A percentile compares a stretch with the other conserved stretches of the same genome.
Conservation (phyloP, 257 asterid genomes). For the Mentha longifolia region DNA sequence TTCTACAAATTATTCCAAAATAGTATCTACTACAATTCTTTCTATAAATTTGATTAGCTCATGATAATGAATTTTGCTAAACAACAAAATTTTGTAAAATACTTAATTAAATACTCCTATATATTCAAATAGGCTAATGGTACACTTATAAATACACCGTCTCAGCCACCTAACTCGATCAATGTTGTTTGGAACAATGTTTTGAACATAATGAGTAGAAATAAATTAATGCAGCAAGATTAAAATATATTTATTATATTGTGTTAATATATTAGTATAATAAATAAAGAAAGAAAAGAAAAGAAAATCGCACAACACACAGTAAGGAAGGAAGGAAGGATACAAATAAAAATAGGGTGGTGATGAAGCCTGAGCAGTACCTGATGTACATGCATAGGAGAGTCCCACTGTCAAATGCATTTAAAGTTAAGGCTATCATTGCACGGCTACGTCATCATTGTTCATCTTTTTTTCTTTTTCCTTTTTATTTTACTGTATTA, state of each 20-base stretch:
- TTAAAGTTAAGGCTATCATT: constrained; percentile 57
- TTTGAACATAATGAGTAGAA: constrained; percentile 4
- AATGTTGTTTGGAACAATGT: neutral
- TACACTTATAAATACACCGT: too few species aligned
- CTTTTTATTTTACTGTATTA: neutral
- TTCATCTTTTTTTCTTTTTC: neutral
- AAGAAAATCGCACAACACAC: neutral
- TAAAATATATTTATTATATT: neutral
- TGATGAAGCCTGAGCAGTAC: constrained; percentile 44
- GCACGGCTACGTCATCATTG: constrained; percentile 61
- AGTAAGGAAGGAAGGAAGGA: neutral
- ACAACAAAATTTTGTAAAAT: too few species aligned
- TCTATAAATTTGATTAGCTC: too few species aligned
- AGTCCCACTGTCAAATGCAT: constrained; percentile 55
- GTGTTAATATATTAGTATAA: too few species aligned
- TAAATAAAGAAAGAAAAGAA: too few species aligned
- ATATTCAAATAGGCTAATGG: too few species aligned
- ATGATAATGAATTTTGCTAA: too few species aligned
- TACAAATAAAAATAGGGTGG: neutral
- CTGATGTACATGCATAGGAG: constrained; percentile 45
- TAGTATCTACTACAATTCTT: too few species aligned
- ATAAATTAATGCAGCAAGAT: neutral
- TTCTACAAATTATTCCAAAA: too few species aligned
- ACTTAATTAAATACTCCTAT: too few species aligned
- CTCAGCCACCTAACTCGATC: neutral